These are phyloP conservation scores for Phytophthora colocasiae DNA, from an alignment of 352 stramenopile genomes.

Conservation along the genomic window DNA sequence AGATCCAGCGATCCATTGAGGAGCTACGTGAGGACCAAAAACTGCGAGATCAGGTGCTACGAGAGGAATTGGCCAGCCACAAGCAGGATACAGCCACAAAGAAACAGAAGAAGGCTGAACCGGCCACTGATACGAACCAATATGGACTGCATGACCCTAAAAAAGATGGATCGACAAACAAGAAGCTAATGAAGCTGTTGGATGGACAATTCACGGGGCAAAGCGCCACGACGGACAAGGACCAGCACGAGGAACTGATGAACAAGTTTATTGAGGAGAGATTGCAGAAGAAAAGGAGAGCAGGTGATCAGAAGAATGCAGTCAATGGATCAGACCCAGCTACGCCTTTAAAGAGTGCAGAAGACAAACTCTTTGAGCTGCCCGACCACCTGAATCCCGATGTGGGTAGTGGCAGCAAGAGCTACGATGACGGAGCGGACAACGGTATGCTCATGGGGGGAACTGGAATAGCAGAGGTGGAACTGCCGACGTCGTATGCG, in stretches of 20 bases:
- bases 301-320: not conserved
- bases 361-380: conserved; percentile 75
- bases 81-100: conserved; percentile 26
- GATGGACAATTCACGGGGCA: conserved; percentile 86
- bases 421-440: conserved; percentile 49
- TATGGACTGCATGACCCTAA: conserved; percentile 83
- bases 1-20: conserved; percentile 62
- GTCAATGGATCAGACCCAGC: not conserved
- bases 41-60: conserved; percentile 54
- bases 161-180: conserved; percentile 64
- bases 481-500: conserved; percentile 62
- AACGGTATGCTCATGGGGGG: conserved; percentile 80
- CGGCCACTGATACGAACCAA: conserved; percentile 21
- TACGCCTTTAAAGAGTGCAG: conserved; percentile 42
- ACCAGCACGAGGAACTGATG: conserved; percentile 85
- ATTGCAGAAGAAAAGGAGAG: conserved; percentile 53
- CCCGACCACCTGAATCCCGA: conserved; percentile 64
- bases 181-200: conserved; percentile 80
- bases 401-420: conserved; percentile 41
- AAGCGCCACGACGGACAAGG: conserved; percentile 59
- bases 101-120: conserved; percentile 17
- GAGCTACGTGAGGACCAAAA: conserved; percentile 79
- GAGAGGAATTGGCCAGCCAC: conserved; percentile 34
- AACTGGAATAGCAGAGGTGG: conserved; percentile 82
- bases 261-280: conserved; percentile 88